These are phyloP conservation scores for Escovopsis sp. DNA, from an alignment of 2,329 filamentous ascomycete genomes.

Conservation along the genomic window DNA sequence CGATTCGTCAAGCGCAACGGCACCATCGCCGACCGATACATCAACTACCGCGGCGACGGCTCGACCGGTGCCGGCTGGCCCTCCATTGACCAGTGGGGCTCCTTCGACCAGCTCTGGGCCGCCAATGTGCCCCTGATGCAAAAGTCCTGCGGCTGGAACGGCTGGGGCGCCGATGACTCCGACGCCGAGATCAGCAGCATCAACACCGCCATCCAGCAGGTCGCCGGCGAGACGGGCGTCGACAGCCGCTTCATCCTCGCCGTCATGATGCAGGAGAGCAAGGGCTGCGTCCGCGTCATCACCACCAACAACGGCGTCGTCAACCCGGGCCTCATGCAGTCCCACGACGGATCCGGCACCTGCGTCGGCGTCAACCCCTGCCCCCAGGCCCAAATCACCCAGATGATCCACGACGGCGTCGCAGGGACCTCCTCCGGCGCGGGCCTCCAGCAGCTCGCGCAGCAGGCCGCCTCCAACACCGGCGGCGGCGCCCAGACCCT, in stretches of 20 bases:
- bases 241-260: constrained; percentile 29
- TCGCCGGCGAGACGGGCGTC: constrained; percentile 16
- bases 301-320: constrained; percentile 26
- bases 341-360: constrained; percentile 20
- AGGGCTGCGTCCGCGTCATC: constrained; percentile 27
- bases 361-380: constrained; percentile 23
- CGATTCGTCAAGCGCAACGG: not conserved
- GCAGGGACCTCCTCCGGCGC: constrained; percentile 25
- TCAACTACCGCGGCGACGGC: constrained; percentile 11
- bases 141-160: constrained; percentile 8
- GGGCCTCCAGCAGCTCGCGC: constrained; percentile 17
- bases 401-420: constrained; percentile 27
- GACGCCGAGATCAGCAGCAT: constrained; percentile 21
- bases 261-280: constrained; percentile 29
- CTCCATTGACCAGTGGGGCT: constrained; percentile 7
- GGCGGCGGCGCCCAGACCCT: constrained; percentile 4
- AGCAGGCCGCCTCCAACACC: not conserved
- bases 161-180: constrained; percentile 7
- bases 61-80: constrained; percentile 11
- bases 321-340: constrained; percentile 30
- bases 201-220: constrained; percentile 16
- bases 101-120: constrained; percentile 9
- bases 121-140: constrained; percentile 8
- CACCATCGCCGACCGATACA: constrained; percentile 6
- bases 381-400: constrained; percentile 12